Percentiles rank a stretch among this genome's conserved stretches.
These are phyloP conservation scores for Amanita jacksonii DNA, from an alignment of 768 basidiomycete species.

Conservation along the genomic window DNA sequence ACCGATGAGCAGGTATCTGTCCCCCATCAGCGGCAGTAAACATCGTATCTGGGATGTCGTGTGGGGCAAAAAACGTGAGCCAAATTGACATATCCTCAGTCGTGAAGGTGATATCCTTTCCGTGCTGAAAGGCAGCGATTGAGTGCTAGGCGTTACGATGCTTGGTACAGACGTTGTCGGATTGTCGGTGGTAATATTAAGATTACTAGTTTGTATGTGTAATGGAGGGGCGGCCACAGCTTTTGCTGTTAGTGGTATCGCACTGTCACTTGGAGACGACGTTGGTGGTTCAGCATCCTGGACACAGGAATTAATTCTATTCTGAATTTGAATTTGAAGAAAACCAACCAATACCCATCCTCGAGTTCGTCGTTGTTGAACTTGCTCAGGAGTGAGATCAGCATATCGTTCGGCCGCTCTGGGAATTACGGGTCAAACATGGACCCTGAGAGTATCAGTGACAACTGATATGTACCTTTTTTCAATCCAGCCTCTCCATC, in stretches of 20 bases:
- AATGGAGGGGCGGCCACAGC: slow-evolving; percentile 16
- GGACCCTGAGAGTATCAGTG: slow-evolving; percentile 41
- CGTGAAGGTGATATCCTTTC: slow-evolving; percentile 52
- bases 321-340: background rate
- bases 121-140: slow-evolving; percentile 34
- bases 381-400: slow-evolving; percentile 52
- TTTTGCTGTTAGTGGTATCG: slow-evolving; percentile 11
- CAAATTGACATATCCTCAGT: slow-evolving; percentile 66
- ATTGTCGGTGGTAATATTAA: slow-evolving; percentile 23
- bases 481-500: slow-evolving; percentile 86
- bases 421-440: slow-evolving; percentile 56
- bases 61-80: slow-evolving; percentile 80
- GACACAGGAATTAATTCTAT: background rate
- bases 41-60: slow-evolving; percentile 66
- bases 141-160: slow-evolving; percentile 19
- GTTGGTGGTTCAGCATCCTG: background rate
- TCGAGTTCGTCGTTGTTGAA: slow-evolving; percentile 43
- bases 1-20: slow-evolving; percentile 65
- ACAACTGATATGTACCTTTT: slow-evolving; percentile 48
- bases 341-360: slow-evolving; percentile 47
- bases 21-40: slow-evolving; percentile 57
- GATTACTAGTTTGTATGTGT: slow-evolving; percentile 37
- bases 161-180: slow-evolving; percentile 17
- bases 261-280: too few species aligned
- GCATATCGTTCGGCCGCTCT: slow-evolving; percentile 82